These are phyloP conservation scores for Yamadazyma diospyri DNA, from an alignment of 1,139 yeast genomes.

Conservation along the genomic window DNA sequence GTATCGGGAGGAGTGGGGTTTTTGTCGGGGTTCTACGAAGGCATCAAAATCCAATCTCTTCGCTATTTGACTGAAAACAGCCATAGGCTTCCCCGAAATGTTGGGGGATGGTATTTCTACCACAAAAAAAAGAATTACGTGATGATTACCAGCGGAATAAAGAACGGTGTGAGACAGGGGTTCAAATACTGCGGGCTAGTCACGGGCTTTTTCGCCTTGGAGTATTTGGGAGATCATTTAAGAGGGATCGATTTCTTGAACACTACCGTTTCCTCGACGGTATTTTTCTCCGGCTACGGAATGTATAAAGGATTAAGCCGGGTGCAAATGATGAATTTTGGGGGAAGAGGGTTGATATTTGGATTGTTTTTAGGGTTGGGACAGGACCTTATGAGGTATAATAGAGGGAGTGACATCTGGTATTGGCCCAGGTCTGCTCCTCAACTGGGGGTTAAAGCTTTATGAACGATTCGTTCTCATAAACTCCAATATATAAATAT, in stretches of 20 bases:
- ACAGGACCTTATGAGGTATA: slow-evolving; percentile 59
- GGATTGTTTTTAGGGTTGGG: slow-evolving; percentile 61
- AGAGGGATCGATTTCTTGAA: slow-evolving; percentile 58
- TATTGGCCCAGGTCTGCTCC: too few species aligned
- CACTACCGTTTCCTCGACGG: slow-evolving; percentile 52
- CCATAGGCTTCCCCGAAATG: slow-evolving; percentile 72
- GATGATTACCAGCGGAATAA: slow-evolving; percentile 55
- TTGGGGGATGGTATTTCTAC: slow-evolving; percentile 88
- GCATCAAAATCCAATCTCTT: slow-evolving; percentile 54
- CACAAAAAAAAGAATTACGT: slow-evolving; percentile 83
- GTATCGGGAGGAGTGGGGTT: slow-evolving; percentile 56
- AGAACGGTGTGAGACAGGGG: slow-evolving; percentile 41
- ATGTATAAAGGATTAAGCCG: slow-evolving; percentile 39
- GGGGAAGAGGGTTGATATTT: slow-evolving; percentile 51
- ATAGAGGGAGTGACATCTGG: slow-evolving; percentile 65
- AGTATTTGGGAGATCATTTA: slow-evolving; percentile 54
- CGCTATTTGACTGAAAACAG: slow-evolving; percentile 77
- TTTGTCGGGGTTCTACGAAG: slow-evolving; percentile 59
- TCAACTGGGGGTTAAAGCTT: too few species aligned
- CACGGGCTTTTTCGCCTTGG: slow-evolving; percentile 55
- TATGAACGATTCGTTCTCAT: too few species aligned
- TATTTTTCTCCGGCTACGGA: slow-evolving; percentile 53
- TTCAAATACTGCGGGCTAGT: slow-evolving; percentile 46
- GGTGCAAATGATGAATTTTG: slow-evolving; percentile 45
- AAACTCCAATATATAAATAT: too few species aligned